A percentile compares a stretch with the other conserved stretches of the same genome.
phyloP scores from a whole-genome alignment of 768 basidiomycete genomes.

The Boletus rubroflammeus region DNA sequence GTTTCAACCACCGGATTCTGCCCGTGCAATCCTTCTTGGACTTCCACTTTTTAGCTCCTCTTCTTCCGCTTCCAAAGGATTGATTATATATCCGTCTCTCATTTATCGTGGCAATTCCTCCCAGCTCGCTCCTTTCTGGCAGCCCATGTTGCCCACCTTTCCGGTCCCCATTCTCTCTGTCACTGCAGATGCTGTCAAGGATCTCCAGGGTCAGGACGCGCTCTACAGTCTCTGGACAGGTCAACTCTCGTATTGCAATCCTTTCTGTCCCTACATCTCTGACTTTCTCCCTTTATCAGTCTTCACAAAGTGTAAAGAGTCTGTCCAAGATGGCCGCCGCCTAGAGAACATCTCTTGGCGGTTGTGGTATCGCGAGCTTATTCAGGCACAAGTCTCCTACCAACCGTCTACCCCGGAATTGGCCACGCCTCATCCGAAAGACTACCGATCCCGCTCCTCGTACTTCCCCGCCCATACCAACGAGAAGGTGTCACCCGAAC shows the following conservation, averaged over 20 bases:
- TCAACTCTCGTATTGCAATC: conserved; percentile 26
- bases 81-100: conserved; percentile 19
- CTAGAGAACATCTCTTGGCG: conserved; percentile 90
- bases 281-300: conserved; percentile 41
- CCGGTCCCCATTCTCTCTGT: conserved; percentile 67
- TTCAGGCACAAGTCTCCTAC: conserved; percentile 30
- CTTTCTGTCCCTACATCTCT: neutral
- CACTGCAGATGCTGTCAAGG: conserved; percentile 59
- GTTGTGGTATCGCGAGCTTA: conserved; percentile 70
- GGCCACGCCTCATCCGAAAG: conserved; percentile 10
- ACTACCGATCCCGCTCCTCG: conserved; percentile 21
- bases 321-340: conserved; percentile 72
- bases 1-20: conserved; percentile 18
- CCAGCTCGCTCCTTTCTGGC: conserved; percentile 9
- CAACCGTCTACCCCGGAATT: conserved; percentile 31
- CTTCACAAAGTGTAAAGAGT: conserved; percentile 80
- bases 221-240: conserved; percentile 66
- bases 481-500: conserved; percentile 15
- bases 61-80: conserved; percentile 14
- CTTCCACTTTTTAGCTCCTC: conserved; percentile 11
- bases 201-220: conserved; percentile 66
- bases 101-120: conserved; percentile 5
- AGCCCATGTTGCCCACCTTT: conserved; percentile 47
- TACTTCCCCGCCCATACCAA: conserved; percentile 25
- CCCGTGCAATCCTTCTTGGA: conserved; percentile 15